Evolutionary conservation across 208 protist species (phyloP).

Genomic region (Trypanosoma brucei): DNA sequence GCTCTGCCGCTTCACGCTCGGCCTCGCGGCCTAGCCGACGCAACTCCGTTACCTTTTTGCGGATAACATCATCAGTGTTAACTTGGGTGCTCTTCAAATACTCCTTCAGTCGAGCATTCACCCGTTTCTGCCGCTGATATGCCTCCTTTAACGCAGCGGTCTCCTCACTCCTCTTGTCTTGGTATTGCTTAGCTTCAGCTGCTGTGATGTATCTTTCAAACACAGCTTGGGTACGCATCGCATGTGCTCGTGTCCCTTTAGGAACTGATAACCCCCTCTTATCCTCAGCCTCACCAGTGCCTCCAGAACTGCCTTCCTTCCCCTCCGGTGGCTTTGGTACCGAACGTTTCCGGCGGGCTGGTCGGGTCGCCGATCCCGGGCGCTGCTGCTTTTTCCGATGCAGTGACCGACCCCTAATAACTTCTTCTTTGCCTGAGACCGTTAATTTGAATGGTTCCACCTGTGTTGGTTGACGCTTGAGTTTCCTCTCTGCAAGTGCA

Average conservation of each 20-base stretch:
- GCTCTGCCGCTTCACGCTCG: slow-evolving; percentile 39
- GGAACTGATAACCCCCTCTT: slow-evolving; percentile 20
- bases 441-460: slow-evolving; percentile 61
- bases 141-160: slow-evolving; percentile 20
- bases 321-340: neutral
- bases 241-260: slow-evolving; percentile 71
- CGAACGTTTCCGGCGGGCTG: neutral
- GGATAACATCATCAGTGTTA: slow-evolving; percentile 53
- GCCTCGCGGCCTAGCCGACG: slow-evolving; percentile 41
- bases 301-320: neutral
- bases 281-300: neutral
- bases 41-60: slow-evolving; percentile 53
- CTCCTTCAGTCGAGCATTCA: slow-evolving; percentile 51
- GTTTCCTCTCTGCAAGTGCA: slow-evolving; percentile 38
- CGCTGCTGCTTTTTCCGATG: slow-evolving; percentile 9
- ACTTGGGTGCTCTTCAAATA: slow-evolving; percentile 47
- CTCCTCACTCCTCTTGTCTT: slow-evolving; percentile 22
- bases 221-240: slow-evolving; percentile 67
- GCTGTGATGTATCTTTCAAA: slow-evolving; percentile 53
- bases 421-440: slow-evolving; percentile 21
- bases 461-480: slow-evolving; percentile 34
- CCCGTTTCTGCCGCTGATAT: slow-evolving; percentile 31
- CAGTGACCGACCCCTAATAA: slow-evolving; percentile 15
- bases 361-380: slow-evolving; percentile 4
- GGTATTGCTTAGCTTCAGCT: slow-evolving; percentile 23